Conservation (phyloP, 441 rosid genomes). For the Erodium trifolium region DNA sequence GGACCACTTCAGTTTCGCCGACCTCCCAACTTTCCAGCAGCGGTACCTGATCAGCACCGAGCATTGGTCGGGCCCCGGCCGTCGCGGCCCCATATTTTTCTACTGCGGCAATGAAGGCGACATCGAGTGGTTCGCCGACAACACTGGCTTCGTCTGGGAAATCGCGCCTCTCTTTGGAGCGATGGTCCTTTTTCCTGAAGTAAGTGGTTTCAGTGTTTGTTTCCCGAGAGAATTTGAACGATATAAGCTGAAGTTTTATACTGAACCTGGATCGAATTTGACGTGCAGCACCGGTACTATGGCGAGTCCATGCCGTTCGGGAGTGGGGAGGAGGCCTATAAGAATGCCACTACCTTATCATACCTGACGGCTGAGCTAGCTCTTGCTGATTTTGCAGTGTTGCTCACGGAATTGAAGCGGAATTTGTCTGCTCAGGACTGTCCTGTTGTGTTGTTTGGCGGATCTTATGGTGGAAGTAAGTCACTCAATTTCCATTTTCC, state of each 20-base stretch:
- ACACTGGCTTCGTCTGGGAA: constrained; percentile 80
- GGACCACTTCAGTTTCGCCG: constrained; percentile 81
- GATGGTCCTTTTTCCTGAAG: constrained; percentile 81
- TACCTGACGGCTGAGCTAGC: constrained; percentile 83
- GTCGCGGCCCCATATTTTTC: constrained; percentile 62
- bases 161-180: constrained; percentile 74
- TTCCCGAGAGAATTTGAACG: not conserved
- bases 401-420: constrained; percentile 57
- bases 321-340: constrained; percentile 53
- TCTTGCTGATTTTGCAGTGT: constrained; percentile 69
- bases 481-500: not conserved
- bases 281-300: constrained; percentile 69
- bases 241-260: not conserved
- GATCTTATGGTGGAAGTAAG: constrained; percentile 95
- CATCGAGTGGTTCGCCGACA: constrained; percentile 76
- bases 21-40: constrained; percentile 53
- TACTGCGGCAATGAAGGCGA: constrained; percentile 91
- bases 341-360: constrained; percentile 56
- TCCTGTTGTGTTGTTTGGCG: constrained; percentile 79
- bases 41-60: constrained; percentile 67
- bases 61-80: constrained; percentile 56
- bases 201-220: constrained; percentile 15
- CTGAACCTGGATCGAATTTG: constrained; percentile 8
- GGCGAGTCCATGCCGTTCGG: constrained; percentile 85
- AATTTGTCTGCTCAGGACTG: constrained; percentile 70